phyloP scores from a whole-genome alignment of 768 basidiomycete species.

The Neoboletus subvelutipes region DNA sequence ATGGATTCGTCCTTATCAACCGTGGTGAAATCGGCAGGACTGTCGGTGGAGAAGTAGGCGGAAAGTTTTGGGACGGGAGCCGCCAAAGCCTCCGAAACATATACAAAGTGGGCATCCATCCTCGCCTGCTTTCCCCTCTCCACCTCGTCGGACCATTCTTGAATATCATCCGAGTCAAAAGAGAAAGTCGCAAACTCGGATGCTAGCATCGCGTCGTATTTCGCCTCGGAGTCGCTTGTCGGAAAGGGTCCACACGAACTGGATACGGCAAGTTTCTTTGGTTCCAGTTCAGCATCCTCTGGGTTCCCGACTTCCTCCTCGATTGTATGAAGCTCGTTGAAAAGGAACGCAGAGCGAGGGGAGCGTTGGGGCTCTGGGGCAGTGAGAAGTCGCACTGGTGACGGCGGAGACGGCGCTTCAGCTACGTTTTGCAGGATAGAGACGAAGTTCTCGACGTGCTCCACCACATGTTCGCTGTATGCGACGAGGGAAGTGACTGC shows the following conservation, averaged over 20 bases:
- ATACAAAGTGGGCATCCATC: conserved; percentile 17
- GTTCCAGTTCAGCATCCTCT: background rate
- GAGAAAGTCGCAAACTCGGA: conserved; percentile 12
- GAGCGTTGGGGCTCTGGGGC: background rate
- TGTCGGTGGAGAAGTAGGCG: background rate
- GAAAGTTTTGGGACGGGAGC: conserved; percentile 13
- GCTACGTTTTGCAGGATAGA: background rate
- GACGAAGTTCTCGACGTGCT: conserved; percentile 3
- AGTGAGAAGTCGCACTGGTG: background rate
- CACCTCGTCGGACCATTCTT: conserved; percentile 16
- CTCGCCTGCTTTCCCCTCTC: conserved; percentile 10
- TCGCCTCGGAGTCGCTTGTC: conserved; percentile 2
- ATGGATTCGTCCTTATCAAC: background rate
- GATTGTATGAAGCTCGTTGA: background rate
- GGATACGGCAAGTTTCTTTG: background rate
- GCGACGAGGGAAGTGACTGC: background rate
- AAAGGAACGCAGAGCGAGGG: background rate
- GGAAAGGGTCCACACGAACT: background rate
- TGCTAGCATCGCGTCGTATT: conserved; percentile 9
- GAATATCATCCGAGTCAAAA: conserved; percentile 9
- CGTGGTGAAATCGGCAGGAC: background rate
- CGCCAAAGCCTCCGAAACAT: conserved; percentile 7
- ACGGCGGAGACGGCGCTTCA: background rate
- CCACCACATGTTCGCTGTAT: background rate
- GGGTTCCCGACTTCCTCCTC: background rate